Evolutionary conservation across 768 basidiomycete species (phyloP), one percentile per base, ranked within the genome.

Genomic region (Kwoniella mangroviensis): DNA sequence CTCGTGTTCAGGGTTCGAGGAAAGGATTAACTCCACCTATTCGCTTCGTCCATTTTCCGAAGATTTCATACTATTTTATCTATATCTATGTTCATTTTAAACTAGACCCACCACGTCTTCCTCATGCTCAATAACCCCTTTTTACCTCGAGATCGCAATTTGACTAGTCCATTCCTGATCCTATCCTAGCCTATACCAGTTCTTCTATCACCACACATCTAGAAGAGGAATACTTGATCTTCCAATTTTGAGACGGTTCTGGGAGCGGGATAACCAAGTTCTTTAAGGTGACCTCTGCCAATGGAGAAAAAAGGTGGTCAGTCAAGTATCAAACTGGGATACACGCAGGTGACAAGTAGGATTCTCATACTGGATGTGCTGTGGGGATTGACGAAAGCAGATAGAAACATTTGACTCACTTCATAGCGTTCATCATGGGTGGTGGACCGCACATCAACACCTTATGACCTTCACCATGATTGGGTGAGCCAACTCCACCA

Each of bases 181-280:
- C 34, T 34, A 34, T 34, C 34, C 34, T 34, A 34, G 6, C 34
- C 34, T 34, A 7, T 6, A 34, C 34, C 34, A 34, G 9, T 34
- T 7, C 5, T 34, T 49, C 45, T 19, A 49, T 4, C 45, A 49
- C 12, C 12, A 49, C 45, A 49, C 45, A 15, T n/a, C 58, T 75
- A 83, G 74, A 83, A 83, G 61, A 75, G 69, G 79, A 83, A 83
- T 11, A 83, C 82, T 69, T 81, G 81, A 82, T 98, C 95, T 64
- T 88, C 90, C 57, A 95, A 88, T 86, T 98, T 99, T 88, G 92
- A 94, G 84, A 97, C 87, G 7, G 93, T 89, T 73, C 91, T 88
- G 5, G 97, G 93, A 28, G 90, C 88, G 53, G 93, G 90, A 85
- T 93, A 97, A 74, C 88, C 89, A 79, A 99, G 89, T 63, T 91